These are phyloP conservation scores for Agrocybe chaxingu DNA, from an alignment of 768 basidiomycete species.

Conservation along the genomic window DNA sequence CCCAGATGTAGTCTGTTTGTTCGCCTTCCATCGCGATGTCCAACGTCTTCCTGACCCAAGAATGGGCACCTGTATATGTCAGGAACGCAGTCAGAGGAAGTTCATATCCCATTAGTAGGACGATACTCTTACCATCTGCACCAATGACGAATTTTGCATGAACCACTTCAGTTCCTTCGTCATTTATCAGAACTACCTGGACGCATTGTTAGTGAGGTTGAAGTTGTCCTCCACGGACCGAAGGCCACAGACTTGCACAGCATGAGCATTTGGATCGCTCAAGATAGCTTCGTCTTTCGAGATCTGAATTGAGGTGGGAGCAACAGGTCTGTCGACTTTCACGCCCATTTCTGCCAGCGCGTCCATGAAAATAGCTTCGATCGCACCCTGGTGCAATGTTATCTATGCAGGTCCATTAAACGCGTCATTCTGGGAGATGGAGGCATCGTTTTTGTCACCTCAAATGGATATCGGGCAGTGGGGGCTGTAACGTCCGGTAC, in stretches of 20 bases:
- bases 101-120: background rate
- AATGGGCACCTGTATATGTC: constrained; percentile 60
- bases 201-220: background rate
- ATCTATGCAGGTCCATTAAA: constrained; percentile 28
- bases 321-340: constrained; percentile 46
- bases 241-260: constrained; percentile 28
- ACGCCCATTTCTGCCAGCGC: constrained; percentile 47
- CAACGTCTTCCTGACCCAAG: constrained; percentile 73
- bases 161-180: constrained; percentile 50
- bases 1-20: constrained; percentile 78
- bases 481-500: constrained; percentile 59
- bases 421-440: background rate
- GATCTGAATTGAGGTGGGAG: constrained; percentile 47
- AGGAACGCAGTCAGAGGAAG: background rate
- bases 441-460: constrained; percentile 33
- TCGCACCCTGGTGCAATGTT: constrained; percentile 62
- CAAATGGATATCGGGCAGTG: constrained; percentile 68
- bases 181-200: constrained; percentile 39
- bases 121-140: constrained; percentile 52
- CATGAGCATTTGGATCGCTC: constrained; percentile 34
- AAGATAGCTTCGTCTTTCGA: constrained; percentile 38
- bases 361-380: constrained; percentile 57
- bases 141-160: constrained; percentile 75
- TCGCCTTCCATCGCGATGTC: constrained; percentile 76
- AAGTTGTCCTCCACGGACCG: background rate